These are phyloP conservation scores for Boletus huronensis DNA, from an alignment of 768 basidiomycete species.

Conservation along the genomic window DNA sequence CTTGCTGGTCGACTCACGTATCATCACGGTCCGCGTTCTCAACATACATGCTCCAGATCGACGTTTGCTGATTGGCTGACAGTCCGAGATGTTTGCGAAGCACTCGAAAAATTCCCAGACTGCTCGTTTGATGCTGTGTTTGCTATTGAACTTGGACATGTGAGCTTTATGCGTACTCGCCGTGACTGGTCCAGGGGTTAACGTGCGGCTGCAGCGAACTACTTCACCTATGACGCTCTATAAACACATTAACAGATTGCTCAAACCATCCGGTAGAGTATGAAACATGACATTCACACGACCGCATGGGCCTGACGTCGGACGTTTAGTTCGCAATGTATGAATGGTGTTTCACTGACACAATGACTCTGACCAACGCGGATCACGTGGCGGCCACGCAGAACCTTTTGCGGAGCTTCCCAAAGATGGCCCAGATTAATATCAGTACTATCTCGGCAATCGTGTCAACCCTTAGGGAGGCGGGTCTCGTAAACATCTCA, in stretches of 20 bases:
- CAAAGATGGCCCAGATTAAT: neutral
- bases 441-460: neutral
- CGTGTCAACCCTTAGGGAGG: neutral
- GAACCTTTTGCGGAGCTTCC: neutral
- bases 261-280: slow-evolving; percentile 8
- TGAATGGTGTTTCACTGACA: slow-evolving; percentile 7
- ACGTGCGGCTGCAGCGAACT: neutral
- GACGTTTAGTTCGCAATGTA: slow-evolving; percentile 2
- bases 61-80: neutral
- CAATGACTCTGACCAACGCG: neutral
- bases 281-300: neutral
- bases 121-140: slow-evolving; percentile 8
- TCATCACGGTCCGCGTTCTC: neutral
- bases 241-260: slow-evolving; percentile 1
- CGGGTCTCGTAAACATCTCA: neutral
- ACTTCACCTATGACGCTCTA: neutral
- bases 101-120: slow-evolving; percentile 1
- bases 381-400: neutral
- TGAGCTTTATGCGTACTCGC: neutral
- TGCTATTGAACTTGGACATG: slow-evolving; percentile 9
- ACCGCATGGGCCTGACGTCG: neutral
- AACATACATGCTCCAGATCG: neutral
- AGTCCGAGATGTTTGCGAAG: neutral
- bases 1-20: slow-evolving; percentile 2
- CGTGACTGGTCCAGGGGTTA: neutral